These are phyloP conservation scores for Apiospora hydei DNA, from an alignment of 2,329 filamentous ascomycete species.

Conservation along the genomic window DNA sequence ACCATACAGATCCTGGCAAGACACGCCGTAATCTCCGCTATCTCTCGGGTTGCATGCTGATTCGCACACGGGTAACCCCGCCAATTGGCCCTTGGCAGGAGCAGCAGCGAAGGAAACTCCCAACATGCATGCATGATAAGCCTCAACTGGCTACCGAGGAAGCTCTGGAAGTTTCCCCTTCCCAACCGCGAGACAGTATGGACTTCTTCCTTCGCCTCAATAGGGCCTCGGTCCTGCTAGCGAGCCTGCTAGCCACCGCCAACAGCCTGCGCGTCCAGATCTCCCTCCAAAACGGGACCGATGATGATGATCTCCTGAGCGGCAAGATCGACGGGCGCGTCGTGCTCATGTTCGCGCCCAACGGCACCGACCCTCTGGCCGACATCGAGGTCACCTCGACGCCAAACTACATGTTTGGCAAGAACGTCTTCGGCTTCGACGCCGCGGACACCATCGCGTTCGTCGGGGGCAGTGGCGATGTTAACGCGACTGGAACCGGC, in stretches of 20 bases:
- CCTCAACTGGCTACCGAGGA: background rate
- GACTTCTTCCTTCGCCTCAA: background rate
- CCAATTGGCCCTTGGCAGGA: background rate
- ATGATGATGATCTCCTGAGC: constrained; percentile 28
- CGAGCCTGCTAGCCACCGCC: background rate
- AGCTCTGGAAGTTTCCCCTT: background rate
- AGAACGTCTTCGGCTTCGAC: constrained; percentile 33
- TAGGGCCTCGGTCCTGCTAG: background rate
- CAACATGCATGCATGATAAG: constrained; percentile 4
- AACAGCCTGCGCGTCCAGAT: constrained; percentile 30
- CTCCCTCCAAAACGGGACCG: constrained; percentile 32
- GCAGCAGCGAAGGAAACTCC: background rate
- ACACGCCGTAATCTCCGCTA: background rate
- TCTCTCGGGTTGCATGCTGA: background rate
- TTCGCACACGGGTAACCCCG: background rate
- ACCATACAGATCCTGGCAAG: background rate
- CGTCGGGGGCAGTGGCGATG: constrained; percentile 25
- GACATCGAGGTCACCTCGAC: constrained; percentile 34
- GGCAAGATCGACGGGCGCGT: constrained; percentile 33
- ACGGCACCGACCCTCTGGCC: constrained; percentile 34
- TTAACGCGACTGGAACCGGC: constrained; percentile 26
- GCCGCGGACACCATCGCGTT: constrained; percentile 29
- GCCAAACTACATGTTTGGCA: constrained; percentile 36
- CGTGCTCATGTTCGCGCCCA: constrained; percentile 36
- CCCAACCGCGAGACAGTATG: background rate